Base-by-base conservation (phyloP, 768 basidiomycete species). In the Leccinum disarticulatum region DNA sequence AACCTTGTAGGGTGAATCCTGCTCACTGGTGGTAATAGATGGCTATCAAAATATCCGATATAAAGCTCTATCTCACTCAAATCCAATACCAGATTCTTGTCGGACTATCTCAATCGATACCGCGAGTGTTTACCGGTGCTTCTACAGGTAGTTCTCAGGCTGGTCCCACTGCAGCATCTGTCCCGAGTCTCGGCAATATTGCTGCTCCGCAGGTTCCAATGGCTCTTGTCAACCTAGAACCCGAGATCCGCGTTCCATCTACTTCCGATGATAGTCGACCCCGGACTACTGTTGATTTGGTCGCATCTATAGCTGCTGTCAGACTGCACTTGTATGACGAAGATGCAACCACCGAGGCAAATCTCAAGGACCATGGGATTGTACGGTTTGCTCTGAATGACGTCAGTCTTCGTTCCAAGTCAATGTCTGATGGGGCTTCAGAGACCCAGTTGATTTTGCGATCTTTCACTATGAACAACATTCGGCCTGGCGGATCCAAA, bases 391-490 rank as follows among this genome's bases (percentile, higher is more conserved):
- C 93, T 1, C 76, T 99, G 58, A 90, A 87, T 63, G 83, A 88
- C 66, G 92, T 86, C 63, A 84, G 81, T 33, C 77, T 97, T 57
- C 85, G 92, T 52, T 79, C 91, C 66, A 96, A 97, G 74, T 79
- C 86, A 66, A 80, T 93, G 27, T 88, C 88, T 19, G 86, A 95
- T 71, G 88, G 91, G 19, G 83, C 92, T n/a, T 80, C 83, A 60
- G 93, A 97, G 72, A 87, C 90, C 3, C 95, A 97, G 73, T 76
- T 98, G 52, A 80, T 94, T 28, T 74, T 98, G n/a, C 86, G 87
- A 66, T 95, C 96, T 0, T 88, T 98, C 68, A 93, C 93, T 1
- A 88, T 98, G 80, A 87, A 83, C 72, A 95, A 96, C 70, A 98
- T 88, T 2, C 81, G 88, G 55, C 83, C 91, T 0, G 92, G 93